Evolutionary conservation across 2,329 filamentous ascomycete species (phyloP), one percentile per base, ranked within the genome.

Genomic region (Pyricularia grisea): DNA sequence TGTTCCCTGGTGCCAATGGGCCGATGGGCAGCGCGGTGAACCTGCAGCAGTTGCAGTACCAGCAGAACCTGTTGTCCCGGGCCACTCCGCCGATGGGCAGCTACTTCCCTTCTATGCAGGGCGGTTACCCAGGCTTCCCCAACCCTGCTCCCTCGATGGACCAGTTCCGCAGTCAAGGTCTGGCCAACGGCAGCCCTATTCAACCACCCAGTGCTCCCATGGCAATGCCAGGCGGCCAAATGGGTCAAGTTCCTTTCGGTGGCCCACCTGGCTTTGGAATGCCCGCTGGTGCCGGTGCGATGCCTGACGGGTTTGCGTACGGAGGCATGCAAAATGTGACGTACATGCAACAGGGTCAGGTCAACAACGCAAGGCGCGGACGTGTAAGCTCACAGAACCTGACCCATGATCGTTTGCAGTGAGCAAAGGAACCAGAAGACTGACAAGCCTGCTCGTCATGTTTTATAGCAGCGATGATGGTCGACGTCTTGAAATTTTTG

Each of bases 41-140:
- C 72, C 76, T 88, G 70, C 83, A 86, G 74, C 85, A 84, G 72
- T 75, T 88, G 72, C 85, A 87, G 71, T 88, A 86, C 74, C 86
- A 88, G 75, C 87, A 88, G 74, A 81, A 76, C 73, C 82, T 88
- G 79, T 81, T 89, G 76, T 81, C 81, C 65, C 82, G 87, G 23
- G 82, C 81, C 10, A 78, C 79, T 1, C 84, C 85, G 14, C 83
- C 83, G 11, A 83, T 88, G 79, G 86, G 83, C 74, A 87, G 84
- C 75, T 88, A 82, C 76, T 89, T 84, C 74, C 82, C 85, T 4
- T 23, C 66, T 9, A 84, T 89, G 81, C 86, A 84, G 75, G 79
- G 82, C 55, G 84, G 84, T 0, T 88, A 84, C 73, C 33, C 66
- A n/a, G 81, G 79, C n/a, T 88, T 84, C 73, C 82, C 79, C 72